Conservation (phyloP, 116 monocot species). For the Papilionanthe hybrid region DNA sequence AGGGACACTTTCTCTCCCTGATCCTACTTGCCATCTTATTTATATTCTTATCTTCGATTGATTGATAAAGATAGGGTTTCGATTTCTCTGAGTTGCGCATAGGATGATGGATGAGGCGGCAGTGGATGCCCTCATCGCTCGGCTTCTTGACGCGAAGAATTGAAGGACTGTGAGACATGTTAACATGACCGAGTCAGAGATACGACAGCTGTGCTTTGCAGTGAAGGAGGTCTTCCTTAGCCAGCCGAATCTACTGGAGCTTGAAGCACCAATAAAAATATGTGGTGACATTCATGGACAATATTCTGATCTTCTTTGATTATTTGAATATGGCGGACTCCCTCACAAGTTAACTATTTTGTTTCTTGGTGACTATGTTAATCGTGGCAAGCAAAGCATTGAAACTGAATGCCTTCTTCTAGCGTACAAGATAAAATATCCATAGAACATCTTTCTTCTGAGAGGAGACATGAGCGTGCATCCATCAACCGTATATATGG, state of each 20-base stretch:
- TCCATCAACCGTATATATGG: slow-evolving; percentile 29
- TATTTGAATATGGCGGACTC: slow-evolving; percentile 35
- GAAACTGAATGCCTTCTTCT: slow-evolving; percentile 30
- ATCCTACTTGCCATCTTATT: too few species aligned
- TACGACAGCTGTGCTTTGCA: slow-evolving; percentile 15
- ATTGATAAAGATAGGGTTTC: not conserved
- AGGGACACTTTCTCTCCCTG: too few species aligned
- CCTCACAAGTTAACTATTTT: slow-evolving; percentile 29
- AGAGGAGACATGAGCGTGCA: slow-evolving; percentile 29
- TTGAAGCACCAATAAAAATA: slow-evolving; percentile 33
- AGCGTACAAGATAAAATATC: slow-evolving; percentile 28
- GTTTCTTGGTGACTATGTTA: slow-evolving; percentile 30
- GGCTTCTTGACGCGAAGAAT: slow-evolving; percentile 31
- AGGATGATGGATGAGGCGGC: slow-evolving; percentile 21
- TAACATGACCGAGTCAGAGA: slow-evolving; percentile 21
- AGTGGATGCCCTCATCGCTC: slow-evolving; percentile 17
- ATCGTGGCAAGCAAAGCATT: slow-evolving; percentile 27
- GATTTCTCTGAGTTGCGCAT: not conserved
- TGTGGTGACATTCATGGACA: slow-evolving; percentile 28
- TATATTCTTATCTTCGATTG: not conserved
- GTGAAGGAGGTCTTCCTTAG: slow-evolving; percentile 21
- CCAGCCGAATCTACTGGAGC: slow-evolving; percentile 29
- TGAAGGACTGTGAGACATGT: slow-evolving; percentile 25
- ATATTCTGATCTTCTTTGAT: slow-evolving; percentile 25
- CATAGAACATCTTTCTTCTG: slow-evolving; percentile 30